A percentile compares a stretch with the other conserved stretches of the same genome.
Conservation (phyloP, 495 filamentous ascomycete species). For the Penicillium alfredii region DNA sequence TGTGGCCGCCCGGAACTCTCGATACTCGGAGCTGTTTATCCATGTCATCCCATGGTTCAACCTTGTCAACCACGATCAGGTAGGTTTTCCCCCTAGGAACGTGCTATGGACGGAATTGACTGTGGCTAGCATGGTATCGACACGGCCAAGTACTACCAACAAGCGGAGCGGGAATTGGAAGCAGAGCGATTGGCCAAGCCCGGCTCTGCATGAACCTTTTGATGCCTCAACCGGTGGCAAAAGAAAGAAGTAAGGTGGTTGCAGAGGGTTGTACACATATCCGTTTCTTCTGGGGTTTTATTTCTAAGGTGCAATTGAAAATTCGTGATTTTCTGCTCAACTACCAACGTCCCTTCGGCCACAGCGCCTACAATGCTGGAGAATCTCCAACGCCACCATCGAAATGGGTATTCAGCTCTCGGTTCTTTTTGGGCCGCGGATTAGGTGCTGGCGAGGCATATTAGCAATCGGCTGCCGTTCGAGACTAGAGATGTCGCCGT, state of each 20-base stretch:
- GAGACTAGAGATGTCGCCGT: neutral
- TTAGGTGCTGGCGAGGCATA: conserved; percentile 49
- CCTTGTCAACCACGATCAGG: conserved; percentile 89
- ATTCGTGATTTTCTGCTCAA: conserved; percentile 16
- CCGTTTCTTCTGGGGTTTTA: conserved; percentile 20
- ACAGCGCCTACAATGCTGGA: neutral
- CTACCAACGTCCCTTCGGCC: no score
- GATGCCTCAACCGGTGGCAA: no score
- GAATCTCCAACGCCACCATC: conserved; percentile 11
- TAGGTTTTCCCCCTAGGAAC: conserved; percentile 25
- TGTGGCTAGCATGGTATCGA: conserved; percentile 78
- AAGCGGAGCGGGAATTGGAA: conserved; percentile 92
- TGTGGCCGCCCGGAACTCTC: conserved; percentile 83
- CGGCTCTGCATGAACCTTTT: conserved; percentile 22
- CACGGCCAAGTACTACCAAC: conserved; percentile 95
- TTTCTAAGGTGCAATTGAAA: conserved; percentile 21
- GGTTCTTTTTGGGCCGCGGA: conserved; percentile 50
- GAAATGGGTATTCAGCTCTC: conserved; percentile 44
- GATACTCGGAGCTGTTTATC: conserved; percentile 77
- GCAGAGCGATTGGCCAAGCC: conserved; percentile 51
- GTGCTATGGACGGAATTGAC: no score
- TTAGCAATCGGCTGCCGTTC: conserved; percentile 6
- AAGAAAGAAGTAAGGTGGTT: no score
- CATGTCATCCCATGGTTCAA: conserved; percentile 93
- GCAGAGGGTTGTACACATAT: conserved; percentile 31